Evolutionary conservation across 2,329 filamentous ascomycete genomes (phyloP).

Genomic region (Malbranchea zuffiana): DNA sequence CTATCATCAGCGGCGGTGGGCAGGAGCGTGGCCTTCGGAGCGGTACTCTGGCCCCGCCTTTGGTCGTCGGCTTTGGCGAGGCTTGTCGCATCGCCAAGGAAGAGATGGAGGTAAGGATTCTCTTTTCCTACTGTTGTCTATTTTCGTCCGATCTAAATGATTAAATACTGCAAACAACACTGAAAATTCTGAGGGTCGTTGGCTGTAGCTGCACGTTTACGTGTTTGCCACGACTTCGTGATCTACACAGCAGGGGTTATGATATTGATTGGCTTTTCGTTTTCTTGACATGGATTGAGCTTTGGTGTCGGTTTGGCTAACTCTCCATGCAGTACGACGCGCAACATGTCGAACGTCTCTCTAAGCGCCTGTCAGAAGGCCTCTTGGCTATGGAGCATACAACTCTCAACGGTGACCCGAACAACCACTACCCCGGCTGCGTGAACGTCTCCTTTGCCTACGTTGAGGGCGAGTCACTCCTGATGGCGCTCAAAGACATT

Average conservation of each 20-base stretch:
- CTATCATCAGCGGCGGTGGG: slow-evolving; percentile 89
- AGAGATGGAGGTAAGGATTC: slow-evolving; percentile 68
- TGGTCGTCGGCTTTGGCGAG: slow-evolving; percentile 89
- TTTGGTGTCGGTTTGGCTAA: slow-evolving; percentile 16
- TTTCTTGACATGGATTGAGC: slow-evolving; percentile 6
- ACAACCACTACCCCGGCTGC: slow-evolving; percentile 84
- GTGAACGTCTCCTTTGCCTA: slow-evolving; percentile 98
- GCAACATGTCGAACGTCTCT: slow-evolving; percentile 70
- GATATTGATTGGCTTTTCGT: slow-evolving; percentile 31
- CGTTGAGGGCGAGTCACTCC: slow-evolving; percentile 90
- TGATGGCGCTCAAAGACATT: slow-evolving; percentile 98
- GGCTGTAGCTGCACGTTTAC: slow-evolving; percentile 35
- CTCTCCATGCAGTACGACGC: slow-evolving; percentile 63
- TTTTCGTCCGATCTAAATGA: slow-evolving; percentile 44
- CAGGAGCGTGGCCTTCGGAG: slow-evolving; percentile 92
- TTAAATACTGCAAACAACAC: slow-evolving; percentile 77
- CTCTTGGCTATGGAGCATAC: slow-evolving; percentile 88
- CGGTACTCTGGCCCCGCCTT: slow-evolving; percentile 79
- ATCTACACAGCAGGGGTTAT: slow-evolving; percentile 58
- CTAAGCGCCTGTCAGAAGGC: slow-evolving; percentile 70
- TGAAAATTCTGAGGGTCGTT: slow-evolving; percentile 74
- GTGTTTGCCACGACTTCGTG: slow-evolving; percentile 41
- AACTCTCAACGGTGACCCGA: slow-evolving; percentile 71
- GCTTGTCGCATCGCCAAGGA: slow-evolving; percentile 84
- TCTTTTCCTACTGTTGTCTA: slow-evolving; percentile 17